These are phyloP conservation scores for Lachnellula hyalina DNA, from an alignment of 2,329 filamentous ascomycete genomes.

Conservation along the genomic window DNA sequence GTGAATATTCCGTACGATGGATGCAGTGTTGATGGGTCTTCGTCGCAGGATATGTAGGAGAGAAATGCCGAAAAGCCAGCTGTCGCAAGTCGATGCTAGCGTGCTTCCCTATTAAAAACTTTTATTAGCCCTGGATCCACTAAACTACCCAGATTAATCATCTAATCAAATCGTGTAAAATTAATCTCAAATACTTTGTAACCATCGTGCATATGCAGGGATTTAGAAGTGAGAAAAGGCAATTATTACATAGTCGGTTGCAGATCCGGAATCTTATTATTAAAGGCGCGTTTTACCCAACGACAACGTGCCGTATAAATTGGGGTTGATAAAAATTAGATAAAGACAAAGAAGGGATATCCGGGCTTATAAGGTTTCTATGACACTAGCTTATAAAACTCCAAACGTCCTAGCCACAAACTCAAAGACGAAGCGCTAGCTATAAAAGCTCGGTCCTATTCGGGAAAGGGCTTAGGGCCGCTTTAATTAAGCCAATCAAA, in stretches of 20 bases:
- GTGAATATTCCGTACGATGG: background rate
- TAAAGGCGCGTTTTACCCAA: background rate
- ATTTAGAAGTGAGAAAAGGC: background rate
- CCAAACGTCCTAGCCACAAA: slow-evolving; percentile 10
- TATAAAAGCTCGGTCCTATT: slow-evolving; percentile 4
- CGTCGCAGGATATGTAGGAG: background rate
- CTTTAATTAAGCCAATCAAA: background rate
- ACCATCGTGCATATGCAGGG: background rate
- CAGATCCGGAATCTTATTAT: background rate
- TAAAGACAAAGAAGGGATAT: background rate
- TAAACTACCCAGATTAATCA: background rate
- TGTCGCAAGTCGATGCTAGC: background rate
- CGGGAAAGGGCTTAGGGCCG: background rate
- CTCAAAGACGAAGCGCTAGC: slow-evolving; percentile 7
- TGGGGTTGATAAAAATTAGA: background rate
- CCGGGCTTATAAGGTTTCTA: slow-evolving; percentile 11
- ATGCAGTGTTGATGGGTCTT: background rate
- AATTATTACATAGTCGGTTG: background rate
- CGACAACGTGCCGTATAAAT: slow-evolving; percentile 1
- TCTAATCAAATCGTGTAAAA: background rate
- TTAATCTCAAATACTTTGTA: background rate
- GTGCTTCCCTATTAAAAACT: background rate
- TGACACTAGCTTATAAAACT: slow-evolving; percentile 14
- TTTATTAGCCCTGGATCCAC: background rate
- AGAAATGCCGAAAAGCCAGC: background rate